A percentile compares a stretch with the other conserved stretches of the same genome.
Conservation (phyloP, 140 eudicot species). For the Stevia rebaudiana region DNA sequence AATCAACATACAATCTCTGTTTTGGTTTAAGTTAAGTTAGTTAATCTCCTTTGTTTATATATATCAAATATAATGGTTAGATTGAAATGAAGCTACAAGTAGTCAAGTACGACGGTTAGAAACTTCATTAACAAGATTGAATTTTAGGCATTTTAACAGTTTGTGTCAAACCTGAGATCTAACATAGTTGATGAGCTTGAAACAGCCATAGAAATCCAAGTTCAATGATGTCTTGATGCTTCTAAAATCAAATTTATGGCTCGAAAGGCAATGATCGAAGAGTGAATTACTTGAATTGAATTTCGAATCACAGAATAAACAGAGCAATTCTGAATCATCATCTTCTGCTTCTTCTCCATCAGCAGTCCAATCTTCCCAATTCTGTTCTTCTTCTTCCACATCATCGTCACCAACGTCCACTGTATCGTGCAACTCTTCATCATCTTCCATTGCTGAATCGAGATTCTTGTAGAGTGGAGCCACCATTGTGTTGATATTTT, state of each 20-base stretch:
- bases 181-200: conserved; percentile 80
- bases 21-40: too few species aligned
- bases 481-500: conserved; percentile 11
- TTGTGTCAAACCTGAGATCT: conserved; percentile 53
- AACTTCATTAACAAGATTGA: too few species aligned
- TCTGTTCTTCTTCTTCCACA: conserved; percentile 38
- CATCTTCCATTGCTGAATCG: conserved; percentile 4
- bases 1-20: too few species aligned
- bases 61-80: too few species aligned
- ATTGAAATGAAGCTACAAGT: too few species aligned
- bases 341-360: conserved; percentile 47
- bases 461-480: conserved; percentile 24
- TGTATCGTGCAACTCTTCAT: conserved; percentile 12
- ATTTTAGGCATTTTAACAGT: background rate
- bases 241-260: conserved; percentile 53
- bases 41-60: too few species aligned
- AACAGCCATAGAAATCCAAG: conserved; percentile 66
- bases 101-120: too few species aligned
- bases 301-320: conserved; percentile 61
- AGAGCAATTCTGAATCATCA: conserved; percentile 40
- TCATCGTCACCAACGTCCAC: conserved; percentile 29
- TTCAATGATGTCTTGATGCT: conserved; percentile 33
- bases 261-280: conserved; percentile 51
- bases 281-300: conserved; percentile 38
- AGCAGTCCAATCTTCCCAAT: conserved; percentile 77